Base-by-base conservation (phyloP, 2,329 filamentous ascomycete species). In the Penicillium frequentans region DNA sequence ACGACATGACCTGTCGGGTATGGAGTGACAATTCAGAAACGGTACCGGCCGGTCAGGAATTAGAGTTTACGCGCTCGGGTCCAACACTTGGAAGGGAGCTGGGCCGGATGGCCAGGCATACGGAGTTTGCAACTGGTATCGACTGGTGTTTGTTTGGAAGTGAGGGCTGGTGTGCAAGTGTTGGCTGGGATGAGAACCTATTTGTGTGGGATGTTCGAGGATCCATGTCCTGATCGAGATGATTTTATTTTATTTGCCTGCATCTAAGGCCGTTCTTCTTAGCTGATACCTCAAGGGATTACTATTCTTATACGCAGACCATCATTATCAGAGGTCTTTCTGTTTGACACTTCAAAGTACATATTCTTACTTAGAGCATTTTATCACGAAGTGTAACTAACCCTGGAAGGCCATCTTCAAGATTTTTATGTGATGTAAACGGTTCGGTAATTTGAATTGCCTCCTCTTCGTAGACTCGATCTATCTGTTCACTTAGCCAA, bases 61-160 rank as follows among this genome's bases (percentile, higher is more conserved):
- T 62, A 23, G 74, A 77, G 61, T 35, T 69, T 7, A 75, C 76
- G 74, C 73, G 70, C 71, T 47, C 73, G 61, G 66, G 80, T 9
- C 68, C 74, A 37, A 61, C 69, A 16, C 77, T 86, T 42, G 91
- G 90, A 1, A 79, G 82, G 24, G 88, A 96, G 74, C 78, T 96
- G 66, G 93, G 92, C 3, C 77, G 91, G 39, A 97, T 99, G 93
- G 92, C 90, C 56, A 79, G 86, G 19, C 95, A 99, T 74, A 97
- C 93, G 0, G 95, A 99, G 77, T 99, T 99, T 68, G 92, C 90
- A 10, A 96, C 92, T 3, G 95, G 95, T 8, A 90, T 98, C 0
- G 95, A 99, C 73, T 99, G 96, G 95, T 99, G 95, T 76, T 76
- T 99, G 45, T 99, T 99, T 74, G 95, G 95, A 5, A 89, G 86